These are phyloP conservation scores for Tardiomyces blankii DNA, from an alignment of 1,139 yeast species.

Conservation along the genomic window DNA sequence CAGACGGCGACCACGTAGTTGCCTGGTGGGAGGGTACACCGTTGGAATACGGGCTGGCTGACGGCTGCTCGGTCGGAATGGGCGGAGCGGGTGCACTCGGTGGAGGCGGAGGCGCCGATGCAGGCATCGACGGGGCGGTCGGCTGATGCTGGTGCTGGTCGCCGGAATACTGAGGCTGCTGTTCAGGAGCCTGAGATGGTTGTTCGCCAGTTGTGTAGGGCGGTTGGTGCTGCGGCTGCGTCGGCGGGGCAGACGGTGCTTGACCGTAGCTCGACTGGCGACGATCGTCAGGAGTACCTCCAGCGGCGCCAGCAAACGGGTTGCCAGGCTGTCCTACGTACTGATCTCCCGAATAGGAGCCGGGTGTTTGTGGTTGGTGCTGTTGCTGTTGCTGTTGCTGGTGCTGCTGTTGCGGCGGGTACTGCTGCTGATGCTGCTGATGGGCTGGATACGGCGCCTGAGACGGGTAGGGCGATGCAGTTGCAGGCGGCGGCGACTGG, in stretches of 20 bases:
- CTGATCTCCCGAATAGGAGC: too few species aligned
- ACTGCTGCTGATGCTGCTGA: neutral
- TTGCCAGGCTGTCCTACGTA: too few species aligned
- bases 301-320: too few species aligned
- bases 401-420: neutral
- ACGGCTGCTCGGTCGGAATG: neutral
- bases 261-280: too few species aligned
- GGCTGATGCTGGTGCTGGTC: conserved; percentile 3
- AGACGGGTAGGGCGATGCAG: neutral
- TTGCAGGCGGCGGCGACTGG: neutral
- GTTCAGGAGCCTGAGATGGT: conserved; percentile 1
- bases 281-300: too few species aligned
- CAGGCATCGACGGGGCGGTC: conserved; percentile 2
- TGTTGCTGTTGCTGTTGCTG: neutral
- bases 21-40: neutral
- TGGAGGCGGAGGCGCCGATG: conserved; percentile 3
- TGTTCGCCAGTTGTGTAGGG: too few species aligned
- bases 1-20: conserved; percentile 2
- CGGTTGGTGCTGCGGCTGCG: too few species aligned
- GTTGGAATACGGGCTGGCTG: conserved; percentile 1
- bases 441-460: too few species aligned
- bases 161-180: neutral
- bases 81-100: conserved; percentile 1
- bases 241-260: too few species aligned
- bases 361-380: neutral